Base-by-base conservation (phyloP, 345 rosid genomes). In the Gossypium stocksii region DNA sequence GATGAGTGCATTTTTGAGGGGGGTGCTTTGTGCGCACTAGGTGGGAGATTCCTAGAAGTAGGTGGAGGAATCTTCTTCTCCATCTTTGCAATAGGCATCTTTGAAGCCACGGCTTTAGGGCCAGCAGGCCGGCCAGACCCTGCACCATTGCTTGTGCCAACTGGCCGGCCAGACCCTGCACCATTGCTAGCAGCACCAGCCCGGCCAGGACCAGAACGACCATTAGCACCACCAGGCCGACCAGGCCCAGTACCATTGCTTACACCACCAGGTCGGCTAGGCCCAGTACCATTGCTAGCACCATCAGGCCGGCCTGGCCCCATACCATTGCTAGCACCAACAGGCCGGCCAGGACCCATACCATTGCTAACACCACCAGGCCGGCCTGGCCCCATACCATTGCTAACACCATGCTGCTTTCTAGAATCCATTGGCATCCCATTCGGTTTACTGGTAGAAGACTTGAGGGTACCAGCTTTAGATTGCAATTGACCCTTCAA, bases 61-160 rank as follows among this genome's bases (percentile, higher is more conserved):
- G 85, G 74, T 2, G 75, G 70, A 71, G 88, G 70, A 13, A 79
- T 74, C 78, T 66, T 86, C 79, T 77, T 94, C 74, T 86, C 89
- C 78, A 78, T 20, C 46, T 71, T 13, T 12, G 77, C 74, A 69
- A 61, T 65, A 57, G 82, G 83, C 17, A 72, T 22, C 77, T 81
- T 90, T 0, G 85, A 73, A 48, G 83, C 85, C 45, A 78, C 69
- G 14, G 82, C 83, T 85, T 86, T 91, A 45, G 81, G 59, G 14
- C 75, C 82, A 2, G 49, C 64, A 74, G 93, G 88, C 86, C 88
- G 84, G 43, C 88, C 85, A 77, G 89, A 85, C 34, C 89, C 90
- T 13, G 66, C 64, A 57, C 87, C 85, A 78, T 76, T 86, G 71
- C 74, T 84, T 75, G 69, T 83, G 6, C 9, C 17, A 44, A n/a